A percentile compares a stretch with the other conserved stretches of the same genome.
Conservation (phyloP, 345 rosid species). For the Sapria himalayana region DNA sequence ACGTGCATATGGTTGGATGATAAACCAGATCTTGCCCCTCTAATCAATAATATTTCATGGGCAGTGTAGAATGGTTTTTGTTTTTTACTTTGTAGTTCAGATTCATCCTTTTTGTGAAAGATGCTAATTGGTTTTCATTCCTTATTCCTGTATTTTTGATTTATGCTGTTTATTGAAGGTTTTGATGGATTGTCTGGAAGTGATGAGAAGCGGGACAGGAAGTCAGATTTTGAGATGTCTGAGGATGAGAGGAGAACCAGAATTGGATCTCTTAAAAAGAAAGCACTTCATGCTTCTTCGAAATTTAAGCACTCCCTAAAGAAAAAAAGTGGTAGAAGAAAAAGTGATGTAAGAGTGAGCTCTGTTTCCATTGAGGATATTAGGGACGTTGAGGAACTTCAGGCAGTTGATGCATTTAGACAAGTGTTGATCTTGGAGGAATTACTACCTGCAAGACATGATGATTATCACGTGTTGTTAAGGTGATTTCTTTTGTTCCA, state of each 20-base stretch:
- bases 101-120: too few relatives aligned
- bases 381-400: slow-evolving; percentile 70
- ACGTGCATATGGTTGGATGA: too few relatives aligned
- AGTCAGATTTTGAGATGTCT: slow-evolving; percentile 87
- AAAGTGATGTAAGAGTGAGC: slow-evolving; percentile 71
- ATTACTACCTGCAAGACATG: slow-evolving; percentile 45
- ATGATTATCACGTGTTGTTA: slow-evolving; percentile 92
- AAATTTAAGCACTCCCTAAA: slow-evolving; percentile 80
- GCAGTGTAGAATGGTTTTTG: too few relatives aligned
- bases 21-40: too few relatives aligned
- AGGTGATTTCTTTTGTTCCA: slow-evolving; percentile 22
- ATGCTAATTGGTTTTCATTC: background rate
- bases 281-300: slow-evolving; percentile 75
- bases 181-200: slow-evolving; percentile 81
- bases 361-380: slow-evolving; percentile 98
- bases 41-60: too few relatives aligned
- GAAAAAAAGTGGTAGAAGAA: slow-evolving; percentile 68
- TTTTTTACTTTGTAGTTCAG: too few relatives aligned
- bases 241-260: slow-evolving; percentile 96
- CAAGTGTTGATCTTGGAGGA: slow-evolving; percentile 83
- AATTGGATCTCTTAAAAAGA: slow-evolving; percentile 83
- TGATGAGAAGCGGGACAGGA: slow-evolving; percentile 87
- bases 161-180: slow-evolving; percentile 25
- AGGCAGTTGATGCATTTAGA: slow-evolving; percentile 73
- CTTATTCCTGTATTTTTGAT: background rate